Base-by-base conservation (phyloP, 495 filamentous ascomycete species). In the Penicillium pancosmium region DNA sequence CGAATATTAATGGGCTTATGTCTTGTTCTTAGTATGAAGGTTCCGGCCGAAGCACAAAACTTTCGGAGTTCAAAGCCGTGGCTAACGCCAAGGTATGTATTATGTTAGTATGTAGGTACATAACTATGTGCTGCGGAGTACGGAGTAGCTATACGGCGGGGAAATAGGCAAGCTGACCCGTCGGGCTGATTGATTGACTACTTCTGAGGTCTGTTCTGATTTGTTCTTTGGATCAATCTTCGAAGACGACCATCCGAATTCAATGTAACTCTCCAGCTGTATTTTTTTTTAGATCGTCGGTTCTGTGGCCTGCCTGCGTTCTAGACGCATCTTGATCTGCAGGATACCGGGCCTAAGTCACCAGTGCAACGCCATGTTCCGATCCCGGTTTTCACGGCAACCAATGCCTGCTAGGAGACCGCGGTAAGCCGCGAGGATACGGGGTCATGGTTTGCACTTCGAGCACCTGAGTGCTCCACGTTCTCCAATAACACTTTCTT, bases 301-400 rank as follows among this genome's bases (percentile, higher is more conserved):
- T 27, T 46, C 43, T n/a, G 16, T 18, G n/a, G 16, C 19, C 46
- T 10, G 21, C 9, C 9, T 48, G 27, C 21, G 48, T 46, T 52
- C 62, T 60, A 25, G 49, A 36, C 12, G 54, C 21, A 38, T 21
- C 27, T 35, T 50, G 59, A 53, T 61, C 15, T 21, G 35, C 46
- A 34, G 48, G 54, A 40, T 27, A 35, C 35, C 36, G 44, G 25
- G 18, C 38, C 12, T 44, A 12, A 19, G 5, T 44, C 16, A 44
- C 15, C 18, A 9, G 50, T 55, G 50, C 57, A 57, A 50, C 46
- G 19, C 15, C 15, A 13, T 38, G 19, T n/a, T 54, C 49, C 3
- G 10, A 36, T 21, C 25, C 18, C 4, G 5, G 27, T 47, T 16
- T 59, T 13, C 4, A 13, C 27, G 12, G 27, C 23, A 19, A 1